Evolutionary conservation across 2,329 filamentous ascomycete genomes (phyloP), one percentile per base, ranked within the genome.

Genomic region (Fusarium multiceps): DNA sequence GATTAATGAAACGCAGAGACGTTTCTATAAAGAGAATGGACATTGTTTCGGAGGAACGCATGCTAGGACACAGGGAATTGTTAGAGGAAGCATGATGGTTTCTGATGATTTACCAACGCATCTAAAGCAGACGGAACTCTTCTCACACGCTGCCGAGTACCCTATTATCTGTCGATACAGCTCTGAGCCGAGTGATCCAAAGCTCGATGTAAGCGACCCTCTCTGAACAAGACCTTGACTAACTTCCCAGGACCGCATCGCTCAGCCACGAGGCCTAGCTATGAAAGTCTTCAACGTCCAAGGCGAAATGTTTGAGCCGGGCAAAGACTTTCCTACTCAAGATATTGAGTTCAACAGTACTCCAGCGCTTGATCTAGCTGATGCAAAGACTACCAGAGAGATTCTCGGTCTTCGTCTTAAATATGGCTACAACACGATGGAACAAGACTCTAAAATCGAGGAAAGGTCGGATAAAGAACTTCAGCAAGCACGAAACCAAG

Each of bases 41-140:
- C 48, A 59, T 25, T 63, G 55, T 20, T 63, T 37, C 6, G 41
- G 23, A 20, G 59, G 59, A 14, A 59, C 48, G 4, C 59, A 54
- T 37, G 40, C 59, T 28, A 20, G 46, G 4, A 59, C 46, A 10
- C 46, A 58, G 12, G 54, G 54, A 3, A 63, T 59, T 2, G 47
- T 53, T 1, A 59, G 42, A 18, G 59, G 59, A 11, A 58, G 41
- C 4, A 37, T 63, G 14, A 13, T 23, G 21, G 34, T 57, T 5
- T 45, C 54, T 12, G 23, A 47, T 28, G 14, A 58, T 14, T 25
- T 63, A 14, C 54, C 59, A 1, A 7, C 10, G 6, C 54, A 59
- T 46, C 6, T 59, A 14, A 63, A 63, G 20, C 40, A 48, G 25
- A 58, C 54, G 2, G 54, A 63, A 23, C 59, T 58, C n/a, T 63